These are phyloP conservation scores for Fusarium oligoseptatum DNA, from an alignment of 2,329 filamentous ascomycete species.

Conservation along the genomic window DNA sequence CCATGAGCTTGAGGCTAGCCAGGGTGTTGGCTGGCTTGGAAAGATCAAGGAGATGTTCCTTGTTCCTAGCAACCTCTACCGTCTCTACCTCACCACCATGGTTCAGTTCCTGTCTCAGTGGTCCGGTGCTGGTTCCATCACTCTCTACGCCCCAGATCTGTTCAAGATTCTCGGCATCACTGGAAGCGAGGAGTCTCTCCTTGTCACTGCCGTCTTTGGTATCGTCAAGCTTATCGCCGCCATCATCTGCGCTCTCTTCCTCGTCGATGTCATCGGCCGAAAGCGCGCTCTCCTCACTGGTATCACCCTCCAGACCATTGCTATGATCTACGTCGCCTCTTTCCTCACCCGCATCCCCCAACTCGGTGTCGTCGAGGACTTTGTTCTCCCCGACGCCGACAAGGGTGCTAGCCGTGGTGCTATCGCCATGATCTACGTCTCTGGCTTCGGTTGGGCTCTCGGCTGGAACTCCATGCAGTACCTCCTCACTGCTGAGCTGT, in stretches of 20 bases:
- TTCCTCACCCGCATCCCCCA: slow-evolving; percentile 74
- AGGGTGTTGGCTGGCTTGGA: slow-evolving; percentile 73
- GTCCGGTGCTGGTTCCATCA: slow-evolving; percentile 80
- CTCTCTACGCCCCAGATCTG: slow-evolving; percentile 80
- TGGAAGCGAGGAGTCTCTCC: slow-evolving; percentile 76
- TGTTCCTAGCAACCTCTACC: slow-evolving; percentile 77
- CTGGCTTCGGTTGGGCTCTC: slow-evolving; percentile 76
- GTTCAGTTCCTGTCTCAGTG: slow-evolving; percentile 81
- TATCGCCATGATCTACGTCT: slow-evolving; percentile 80
- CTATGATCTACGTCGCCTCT: slow-evolving; percentile 73
- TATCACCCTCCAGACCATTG: slow-evolving; percentile 70
- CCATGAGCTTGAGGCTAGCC: slow-evolving; percentile 78
- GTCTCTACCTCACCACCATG: slow-evolving; percentile 76
- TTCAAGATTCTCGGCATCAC: slow-evolving; percentile 79
- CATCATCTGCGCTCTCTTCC: slow-evolving; percentile 79
- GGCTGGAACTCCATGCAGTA: slow-evolving; percentile 86
- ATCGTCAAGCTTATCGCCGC: slow-evolving; percentile 79
- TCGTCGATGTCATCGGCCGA: slow-evolving; percentile 83
- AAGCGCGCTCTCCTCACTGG: slow-evolving; percentile 75
- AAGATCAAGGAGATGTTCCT: slow-evolving; percentile 77
- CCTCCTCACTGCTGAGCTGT: slow-evolving; percentile 82
- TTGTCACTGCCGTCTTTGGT: slow-evolving; percentile 82
- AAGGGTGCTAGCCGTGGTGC: slow-evolving; percentile 73
- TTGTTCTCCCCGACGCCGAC: slow-evolving; percentile 61
- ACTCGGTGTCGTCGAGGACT: slow-evolving; percentile 63